Evolutionary conservation across 768 basidiomycete species (phyloP).

Genomic region (Collybiopsis confluens): DNA sequence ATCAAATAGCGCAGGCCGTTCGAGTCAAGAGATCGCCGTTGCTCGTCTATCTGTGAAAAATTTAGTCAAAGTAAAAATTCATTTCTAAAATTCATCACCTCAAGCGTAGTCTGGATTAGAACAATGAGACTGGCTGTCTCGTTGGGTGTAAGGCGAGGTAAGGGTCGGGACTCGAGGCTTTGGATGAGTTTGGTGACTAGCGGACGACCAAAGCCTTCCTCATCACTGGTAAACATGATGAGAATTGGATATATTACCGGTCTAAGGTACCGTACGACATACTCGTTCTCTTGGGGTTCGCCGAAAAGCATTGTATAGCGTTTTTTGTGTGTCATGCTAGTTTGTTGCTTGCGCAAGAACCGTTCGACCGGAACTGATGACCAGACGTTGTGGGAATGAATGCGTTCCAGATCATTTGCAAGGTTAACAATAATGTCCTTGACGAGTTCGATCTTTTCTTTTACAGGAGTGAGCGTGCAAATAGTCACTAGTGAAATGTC

Average conservation of each 20-base stretch:
- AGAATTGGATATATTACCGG: background rate
- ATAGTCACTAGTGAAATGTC: conserved; percentile 15
- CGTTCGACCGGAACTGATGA: conserved; percentile 53
- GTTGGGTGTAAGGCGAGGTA: conserved; percentile 70
- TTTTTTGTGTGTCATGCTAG: conserved; percentile 25
- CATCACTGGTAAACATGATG: conserved; percentile 30
- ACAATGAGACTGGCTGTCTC: conserved; percentile 84
- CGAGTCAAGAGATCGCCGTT: conserved; percentile 83
- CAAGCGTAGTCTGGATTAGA: conserved; percentile 81
- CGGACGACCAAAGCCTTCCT: conserved; percentile 57
- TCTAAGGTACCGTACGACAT: conserved; percentile 15
- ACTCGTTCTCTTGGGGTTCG: conserved; percentile 43
- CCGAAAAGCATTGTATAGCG: conserved; percentile 55
- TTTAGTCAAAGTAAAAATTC: background rate
- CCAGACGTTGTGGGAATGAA: conserved; percentile 30
- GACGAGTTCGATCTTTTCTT: conserved; percentile 83
- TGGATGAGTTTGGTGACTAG: conserved; percentile 60
- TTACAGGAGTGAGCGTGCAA: background rate
- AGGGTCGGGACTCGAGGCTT: conserved; percentile 54
- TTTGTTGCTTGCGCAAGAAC: conserved; percentile 41
- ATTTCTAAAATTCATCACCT: conserved; percentile 44
- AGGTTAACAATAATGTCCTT: conserved; percentile 77
- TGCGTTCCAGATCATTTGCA: conserved; percentile 33
- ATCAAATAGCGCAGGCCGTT: conserved; percentile 93
- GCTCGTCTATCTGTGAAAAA: conserved; percentile 71